Evolutionary conservation across 2,329 filamentous ascomycete genomes (phyloP).

Genomic region (Epichloe aotearoae): DNA sequence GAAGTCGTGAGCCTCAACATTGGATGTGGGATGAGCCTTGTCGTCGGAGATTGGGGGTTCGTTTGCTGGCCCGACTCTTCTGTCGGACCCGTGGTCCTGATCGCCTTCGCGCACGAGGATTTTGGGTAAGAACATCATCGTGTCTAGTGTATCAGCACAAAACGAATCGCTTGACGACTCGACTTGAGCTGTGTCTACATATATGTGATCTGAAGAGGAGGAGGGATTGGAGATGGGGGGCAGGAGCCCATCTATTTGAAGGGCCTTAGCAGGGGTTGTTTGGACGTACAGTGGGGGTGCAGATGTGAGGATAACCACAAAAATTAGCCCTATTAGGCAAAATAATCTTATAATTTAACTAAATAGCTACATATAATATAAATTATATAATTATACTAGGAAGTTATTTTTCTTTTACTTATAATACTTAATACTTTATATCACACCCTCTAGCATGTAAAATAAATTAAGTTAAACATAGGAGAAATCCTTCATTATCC

Average conservation of each 20-base stretch:
- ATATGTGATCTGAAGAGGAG: not conserved
- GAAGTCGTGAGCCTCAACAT: not conserved
- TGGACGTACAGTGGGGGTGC: too few species aligned
- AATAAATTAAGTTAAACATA: too few species aligned
- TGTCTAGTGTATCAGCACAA: not conserved
- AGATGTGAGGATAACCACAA: too few species aligned
- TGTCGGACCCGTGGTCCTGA: not conserved
- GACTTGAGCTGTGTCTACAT: not conserved
- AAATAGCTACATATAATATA: too few species aligned
- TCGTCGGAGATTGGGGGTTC: not conserved
- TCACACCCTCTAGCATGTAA: too few species aligned
- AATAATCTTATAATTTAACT: too few species aligned
- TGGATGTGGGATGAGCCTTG: not conserved
- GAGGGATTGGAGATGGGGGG: not conserved
- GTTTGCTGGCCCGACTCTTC: not conserved
- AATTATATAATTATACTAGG: too few species aligned
- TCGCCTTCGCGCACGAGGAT: constrained; percentile 1
- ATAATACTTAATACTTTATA: too few species aligned
- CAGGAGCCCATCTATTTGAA: not conserved
- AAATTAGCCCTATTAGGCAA: too few species aligned
- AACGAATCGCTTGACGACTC: not conserved
- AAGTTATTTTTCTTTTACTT: too few species aligned
- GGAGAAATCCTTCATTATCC: too few species aligned
- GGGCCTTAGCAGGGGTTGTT: not conserved
- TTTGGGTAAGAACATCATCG: constrained; percentile 1